phyloP scores from a whole-genome alignment of 805 yeast genomes.

The Saturnispora bothae region DNA sequence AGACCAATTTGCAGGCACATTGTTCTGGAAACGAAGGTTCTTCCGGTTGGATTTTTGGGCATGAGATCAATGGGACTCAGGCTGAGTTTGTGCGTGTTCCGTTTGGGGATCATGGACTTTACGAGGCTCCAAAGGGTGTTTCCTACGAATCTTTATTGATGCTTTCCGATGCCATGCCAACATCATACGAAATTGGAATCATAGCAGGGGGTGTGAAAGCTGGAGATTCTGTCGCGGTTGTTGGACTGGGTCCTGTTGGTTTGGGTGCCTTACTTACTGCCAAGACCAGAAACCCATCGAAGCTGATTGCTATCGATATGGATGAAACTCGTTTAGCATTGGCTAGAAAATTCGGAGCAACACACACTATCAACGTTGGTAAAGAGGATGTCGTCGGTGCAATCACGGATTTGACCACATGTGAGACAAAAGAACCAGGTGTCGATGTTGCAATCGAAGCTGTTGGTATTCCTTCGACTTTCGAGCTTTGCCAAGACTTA shows the following conservation, averaged over 20 bases:
- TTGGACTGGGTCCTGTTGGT: conserved; percentile 63
- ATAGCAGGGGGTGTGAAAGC: conserved; percentile 40
- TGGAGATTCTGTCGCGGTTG: conserved; percentile 52
- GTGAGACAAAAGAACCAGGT: conserved; percentile 30
- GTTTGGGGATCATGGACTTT: conserved; percentile 32
- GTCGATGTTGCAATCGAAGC: conserved; percentile 57
- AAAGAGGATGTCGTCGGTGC: conserved; percentile 30
- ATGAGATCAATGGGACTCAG: conserved; percentile 58
- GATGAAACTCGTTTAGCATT: conserved; percentile 48
- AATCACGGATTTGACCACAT: conserved; percentile 18
- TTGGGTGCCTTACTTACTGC: conserved; percentile 50
- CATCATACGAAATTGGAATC: conserved; percentile 59
- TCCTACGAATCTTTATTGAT: conserved; percentile 42
- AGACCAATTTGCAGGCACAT: conserved; percentile 47
- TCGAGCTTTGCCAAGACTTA: conserved; percentile 45
- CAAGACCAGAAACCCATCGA: conserved; percentile 41
- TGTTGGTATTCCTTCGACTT: conserved; percentile 55
- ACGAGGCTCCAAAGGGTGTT: conserved; percentile 24
- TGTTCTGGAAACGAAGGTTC: conserved; percentile 32
- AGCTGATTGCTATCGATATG: conserved; percentile 47
- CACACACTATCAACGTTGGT: conserved; percentile 42
- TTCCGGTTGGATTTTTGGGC: conserved; percentile 41
- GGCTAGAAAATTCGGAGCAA: conserved; percentile 53
- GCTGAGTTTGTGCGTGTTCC: conserved; percentile 52
- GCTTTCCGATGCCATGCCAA: conserved; percentile 56